Percentiles rank a stretch among this genome's conserved stretches.
Evolutionary conservation across 768 basidiomycete genomes (phyloP).

Genomic region (Pulveroboletus sp.): DNA sequence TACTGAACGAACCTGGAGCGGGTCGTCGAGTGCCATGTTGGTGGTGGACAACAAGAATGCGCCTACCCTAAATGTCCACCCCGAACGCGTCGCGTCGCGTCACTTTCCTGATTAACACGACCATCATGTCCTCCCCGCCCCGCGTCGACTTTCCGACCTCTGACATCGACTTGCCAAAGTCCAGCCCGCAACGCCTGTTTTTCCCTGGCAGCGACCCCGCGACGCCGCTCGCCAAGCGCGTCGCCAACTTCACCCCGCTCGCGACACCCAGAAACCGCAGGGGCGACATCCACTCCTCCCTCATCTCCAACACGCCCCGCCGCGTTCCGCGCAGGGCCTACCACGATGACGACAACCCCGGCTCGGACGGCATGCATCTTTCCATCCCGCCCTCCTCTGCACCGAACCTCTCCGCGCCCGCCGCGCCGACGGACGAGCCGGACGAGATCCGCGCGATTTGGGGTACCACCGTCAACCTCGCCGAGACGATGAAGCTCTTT

Average conservation of each 20-base stretch:
- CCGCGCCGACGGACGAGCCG: slow-evolving; percentile 62
- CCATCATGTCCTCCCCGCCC: slow-evolving; percentile 60
- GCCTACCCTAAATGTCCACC: slow-evolving; percentile 47
- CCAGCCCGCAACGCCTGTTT: slow-evolving; percentile 23
- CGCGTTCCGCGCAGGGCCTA: slow-evolving; percentile 19
- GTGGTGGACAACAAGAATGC: not conserved
- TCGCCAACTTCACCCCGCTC: slow-evolving; percentile 22
- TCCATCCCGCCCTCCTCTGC: slow-evolving; percentile 56
- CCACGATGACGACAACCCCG: slow-evolving; percentile 35
- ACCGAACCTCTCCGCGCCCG: slow-evolving; percentile 56
- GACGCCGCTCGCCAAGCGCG: slow-evolving; percentile 44
- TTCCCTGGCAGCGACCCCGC: slow-evolving; percentile 35
- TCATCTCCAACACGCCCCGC: slow-evolving; percentile 34
- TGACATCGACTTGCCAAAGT: slow-evolving; percentile 36
- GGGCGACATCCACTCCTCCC: slow-evolving; percentile 26
- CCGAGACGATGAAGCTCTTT: slow-evolving; percentile 89
- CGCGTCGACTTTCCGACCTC: slow-evolving; percentile 62
- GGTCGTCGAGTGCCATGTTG: slow-evolving; percentile 13
- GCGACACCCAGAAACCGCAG: slow-evolving; percentile 45
- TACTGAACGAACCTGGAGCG: slow-evolving; percentile 24
- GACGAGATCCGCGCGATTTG: slow-evolving; percentile 91
- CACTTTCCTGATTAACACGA: slow-evolving; percentile 14
- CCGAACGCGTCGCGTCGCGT: slow-evolving; percentile 56
- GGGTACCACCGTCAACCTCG: slow-evolving; percentile 94
- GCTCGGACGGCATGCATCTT: slow-evolving; percentile 57